Percentiles rank a stretch among this genome's conserved stretches.
Evolutionary conservation across 2,329 filamentous ascomycete species (phyloP).

Genomic region (Arthrobotrys musiformis): DNA sequence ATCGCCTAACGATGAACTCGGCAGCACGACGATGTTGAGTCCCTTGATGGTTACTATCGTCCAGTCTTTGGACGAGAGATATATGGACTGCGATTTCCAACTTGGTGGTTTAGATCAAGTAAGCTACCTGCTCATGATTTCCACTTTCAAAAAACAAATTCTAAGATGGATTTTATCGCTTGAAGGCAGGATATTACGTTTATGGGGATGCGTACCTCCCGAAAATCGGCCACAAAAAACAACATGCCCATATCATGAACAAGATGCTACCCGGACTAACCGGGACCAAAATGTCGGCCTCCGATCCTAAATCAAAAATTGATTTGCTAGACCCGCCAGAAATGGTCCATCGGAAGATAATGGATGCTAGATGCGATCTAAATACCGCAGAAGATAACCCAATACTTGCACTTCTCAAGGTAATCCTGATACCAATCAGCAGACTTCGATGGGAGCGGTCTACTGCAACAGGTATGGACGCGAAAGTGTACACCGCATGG

Average conservation of each 20-base stretch:
- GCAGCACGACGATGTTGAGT: slow-evolving; percentile 27
- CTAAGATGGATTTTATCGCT: not conserved
- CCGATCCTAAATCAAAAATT: slow-evolving; percentile 43
- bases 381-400: slow-evolving; percentile 2
- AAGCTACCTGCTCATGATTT: not conserved
- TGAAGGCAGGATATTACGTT: slow-evolving; percentile 20
- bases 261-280: slow-evolving; percentile 37
- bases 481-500: not conserved
- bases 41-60: slow-evolving; percentile 26
- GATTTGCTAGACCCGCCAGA: slow-evolving; percentile 41
- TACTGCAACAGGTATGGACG: not conserved
- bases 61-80: slow-evolving; percentile 25
- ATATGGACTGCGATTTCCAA: slow-evolving; percentile 1
- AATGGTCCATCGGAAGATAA: slow-evolving; percentile 27
- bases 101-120: slow-evolving; percentile 32
- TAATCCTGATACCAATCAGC: slow-evolving; percentile 20
- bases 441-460: not conserved
- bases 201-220: slow-evolving; percentile 38
- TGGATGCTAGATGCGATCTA: slow-evolving; percentile 13
- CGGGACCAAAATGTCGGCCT: slow-evolving; percentile 47
- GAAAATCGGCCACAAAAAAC: slow-evolving; percentile 30
- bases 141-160: not conserved
- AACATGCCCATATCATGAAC: slow-evolving; percentile 35
- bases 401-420: slow-evolving; percentile 21
- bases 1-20: slow-evolving; percentile 30